Evolutionary conservation across 495 filamentous ascomycete genomes (phyloP), one percentile per base, ranked within the genome.

Genomic region (Penicillium fimorum): DNA sequence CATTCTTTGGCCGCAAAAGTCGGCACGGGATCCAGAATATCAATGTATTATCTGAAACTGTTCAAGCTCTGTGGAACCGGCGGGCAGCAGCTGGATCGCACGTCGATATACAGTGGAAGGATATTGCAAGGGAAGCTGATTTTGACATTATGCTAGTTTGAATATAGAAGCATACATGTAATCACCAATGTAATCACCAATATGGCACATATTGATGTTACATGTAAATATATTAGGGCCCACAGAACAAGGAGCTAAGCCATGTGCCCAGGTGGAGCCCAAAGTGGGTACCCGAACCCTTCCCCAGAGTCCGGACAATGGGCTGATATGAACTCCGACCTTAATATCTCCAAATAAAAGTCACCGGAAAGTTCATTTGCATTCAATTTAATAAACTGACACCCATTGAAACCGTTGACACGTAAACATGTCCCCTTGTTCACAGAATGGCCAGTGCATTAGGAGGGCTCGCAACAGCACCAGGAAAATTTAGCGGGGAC

Each of bases 401-500:
- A 4, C 22, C 42, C 7, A n/a, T 4, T 17, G 4, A 6, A 12
- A 11, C n/a, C 6, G n/a, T 5, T 17, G 8, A 2, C 17, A 11
- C 8, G n/a, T 29, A 10, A 47, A 17, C 15, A 27, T 40, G 9
- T 38, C 17, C 33, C 9, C 4, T 59, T 15, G 4, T 59, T 69
- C 56, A 76, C 32, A 76, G 61, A 22, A 78, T 70, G 1, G 75
- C 75, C 33, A 74, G 46, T 1, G 66, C 75, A 59, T 76, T 75
- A 0, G 76, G 66, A 5, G 74, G 76, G 50, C 68, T 74, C 2
- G 60, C 74, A 10, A 81, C 70, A 8, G 67, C 75, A 22, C 78
- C 76, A 3, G 69, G 68, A 3, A 79, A 57, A 60, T 83, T 78
- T 13, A 79, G 42, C 0, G 80, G 81, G 37, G 68, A 64, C 22